Evolutionary conservation across 139 green algal genomes (phyloP).

Genomic region (Closterium sp.): DNA sequence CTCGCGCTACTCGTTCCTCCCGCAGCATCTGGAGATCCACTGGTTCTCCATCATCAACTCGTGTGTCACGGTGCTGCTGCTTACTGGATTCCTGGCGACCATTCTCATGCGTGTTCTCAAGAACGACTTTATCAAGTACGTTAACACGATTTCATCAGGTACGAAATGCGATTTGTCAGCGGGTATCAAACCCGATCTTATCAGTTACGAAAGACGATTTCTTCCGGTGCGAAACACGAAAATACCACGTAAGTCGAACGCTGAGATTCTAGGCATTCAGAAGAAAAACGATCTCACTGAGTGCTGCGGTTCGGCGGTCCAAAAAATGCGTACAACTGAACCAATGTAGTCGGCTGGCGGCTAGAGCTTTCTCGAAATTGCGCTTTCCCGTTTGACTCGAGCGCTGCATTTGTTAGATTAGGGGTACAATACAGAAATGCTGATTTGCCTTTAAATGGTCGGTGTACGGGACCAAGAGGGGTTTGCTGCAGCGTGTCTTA

Average conservation of each 20-base stretch:
- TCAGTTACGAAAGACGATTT: too few species aligned
- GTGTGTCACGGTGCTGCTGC: conserved; percentile 64
- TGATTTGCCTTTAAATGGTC: too few species aligned
- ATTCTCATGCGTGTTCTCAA: conserved; percentile 67
- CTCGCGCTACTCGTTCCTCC: conserved; percentile 62
- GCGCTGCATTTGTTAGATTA: not conserved
- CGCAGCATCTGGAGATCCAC: conserved; percentile 68
- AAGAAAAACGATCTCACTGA: too few species aligned
- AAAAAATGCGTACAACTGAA: not conserved
- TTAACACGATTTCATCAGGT: not conserved
- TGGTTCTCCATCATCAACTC: conserved; percentile 68
- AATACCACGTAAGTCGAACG: too few species aligned
- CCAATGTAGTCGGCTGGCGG: not conserved
- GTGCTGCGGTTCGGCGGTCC: too few species aligned
- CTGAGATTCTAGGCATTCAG: too few species aligned
- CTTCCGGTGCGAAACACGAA: too few species aligned
- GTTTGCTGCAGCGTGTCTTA: not conserved
- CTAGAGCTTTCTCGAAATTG: too few species aligned
- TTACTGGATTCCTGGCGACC: conserved; percentile 63
- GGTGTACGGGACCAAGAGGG: not conserved
- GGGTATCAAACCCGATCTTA: too few species aligned
- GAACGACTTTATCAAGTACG: conserved; percentile 68
- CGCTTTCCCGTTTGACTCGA: not conserved
- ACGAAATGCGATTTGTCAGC: too few species aligned
- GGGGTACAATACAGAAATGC: not conserved